Percentiles rank a stretch among this genome's conserved stretches.
Evolutionary conservation across 2,329 filamentous ascomycete genomes (phyloP).

Genomic region (Chaetomiaceae sp.): DNA sequence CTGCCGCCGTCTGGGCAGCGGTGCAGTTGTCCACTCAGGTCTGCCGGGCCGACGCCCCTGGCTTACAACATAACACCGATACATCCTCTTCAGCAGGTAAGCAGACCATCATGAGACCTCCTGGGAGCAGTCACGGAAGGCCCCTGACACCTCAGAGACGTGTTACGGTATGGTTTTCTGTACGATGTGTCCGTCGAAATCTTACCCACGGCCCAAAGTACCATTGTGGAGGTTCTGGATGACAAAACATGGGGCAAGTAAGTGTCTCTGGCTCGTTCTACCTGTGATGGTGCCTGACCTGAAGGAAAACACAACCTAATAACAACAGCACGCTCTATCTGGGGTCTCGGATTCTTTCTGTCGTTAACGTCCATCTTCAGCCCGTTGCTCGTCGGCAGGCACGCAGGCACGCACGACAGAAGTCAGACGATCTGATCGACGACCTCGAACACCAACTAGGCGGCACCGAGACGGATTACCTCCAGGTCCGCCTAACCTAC

Average conservation of each 20-base stretch:
- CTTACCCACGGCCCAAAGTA: constrained; percentile 37
- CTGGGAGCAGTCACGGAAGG: not conserved
- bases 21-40: constrained; percentile 44
- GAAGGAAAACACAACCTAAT: no score
- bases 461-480: constrained; percentile 42
- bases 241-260: constrained; percentile 41
- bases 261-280: not conserved
- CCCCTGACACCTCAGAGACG: constrained; percentile 26
- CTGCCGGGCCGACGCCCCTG: constrained; percentile 21
- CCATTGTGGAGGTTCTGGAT: constrained; percentile 43
- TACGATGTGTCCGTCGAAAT: constrained; percentile 46
- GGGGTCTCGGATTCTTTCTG: constrained; percentile 43
- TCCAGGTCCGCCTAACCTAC: constrained; percentile 50
- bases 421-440: constrained; percentile 52
- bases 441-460: constrained; percentile 56
- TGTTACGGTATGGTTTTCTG: constrained; percentile 43
- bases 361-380: constrained; percentile 43
- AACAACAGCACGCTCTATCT: constrained; percentile 27
- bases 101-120: constrained; percentile 4
- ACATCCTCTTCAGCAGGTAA: constrained; percentile 13
- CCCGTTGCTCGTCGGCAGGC: constrained; percentile 11
- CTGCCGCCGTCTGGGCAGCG: constrained; percentile 42
- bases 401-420: constrained; percentile 32
- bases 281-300: not conserved
- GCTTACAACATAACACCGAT: constrained; percentile 9